phyloP scores from a whole-genome alignment of 2,329 filamentous ascomycete species.

The Macrophomina pseudophaseolina region DNA sequence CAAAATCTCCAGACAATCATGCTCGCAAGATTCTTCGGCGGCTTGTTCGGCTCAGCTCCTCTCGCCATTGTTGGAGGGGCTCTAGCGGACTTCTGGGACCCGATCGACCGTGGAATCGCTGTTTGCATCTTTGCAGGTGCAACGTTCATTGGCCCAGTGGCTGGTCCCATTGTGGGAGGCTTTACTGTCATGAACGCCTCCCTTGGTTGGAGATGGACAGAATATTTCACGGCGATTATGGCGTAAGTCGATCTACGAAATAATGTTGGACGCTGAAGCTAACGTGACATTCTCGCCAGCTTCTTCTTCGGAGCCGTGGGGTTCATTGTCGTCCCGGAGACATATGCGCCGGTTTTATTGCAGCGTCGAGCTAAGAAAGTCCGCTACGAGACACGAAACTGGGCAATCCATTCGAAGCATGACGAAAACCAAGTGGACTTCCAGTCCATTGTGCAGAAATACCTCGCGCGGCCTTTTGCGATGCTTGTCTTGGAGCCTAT shows the following conservation, averaged over 20 bases:
- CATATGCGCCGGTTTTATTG: conserved; percentile 56
- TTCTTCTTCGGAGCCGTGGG: conserved; percentile 49
- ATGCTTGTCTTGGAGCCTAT: conserved; percentile 58
- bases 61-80: conserved; percentile 58
- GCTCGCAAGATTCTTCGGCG: conserved; percentile 60
- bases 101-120: conserved; percentile 53
- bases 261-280: no score
- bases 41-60: conserved; percentile 55
- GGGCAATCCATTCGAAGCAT: conserved; percentile 51
- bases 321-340: conserved; percentile 57
- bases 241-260: conserved; percentile 9
- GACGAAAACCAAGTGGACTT: conserved; percentile 50
- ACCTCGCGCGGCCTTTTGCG: conserved; percentile 51
- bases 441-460: conserved; percentile 49
- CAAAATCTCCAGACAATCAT: conserved; percentile 61
- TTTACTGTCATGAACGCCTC: conserved; percentile 53
- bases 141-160: conserved; percentile 56
- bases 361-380: conserved; percentile 54
- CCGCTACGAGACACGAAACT: conserved; percentile 55
- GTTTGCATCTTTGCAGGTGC: conserved; percentile 51
- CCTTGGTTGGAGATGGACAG: conserved; percentile 64
- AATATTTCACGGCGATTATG: conserved; percentile 61
- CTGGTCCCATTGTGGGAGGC: conserved; percentile 54
- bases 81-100: conserved; percentile 57
- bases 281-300: conserved; percentile 11